Evolutionary conservation across 495 filamentous ascomycete genomes (phyloP).

Genomic region (Lasiosphaeris hirsuta): DNA sequence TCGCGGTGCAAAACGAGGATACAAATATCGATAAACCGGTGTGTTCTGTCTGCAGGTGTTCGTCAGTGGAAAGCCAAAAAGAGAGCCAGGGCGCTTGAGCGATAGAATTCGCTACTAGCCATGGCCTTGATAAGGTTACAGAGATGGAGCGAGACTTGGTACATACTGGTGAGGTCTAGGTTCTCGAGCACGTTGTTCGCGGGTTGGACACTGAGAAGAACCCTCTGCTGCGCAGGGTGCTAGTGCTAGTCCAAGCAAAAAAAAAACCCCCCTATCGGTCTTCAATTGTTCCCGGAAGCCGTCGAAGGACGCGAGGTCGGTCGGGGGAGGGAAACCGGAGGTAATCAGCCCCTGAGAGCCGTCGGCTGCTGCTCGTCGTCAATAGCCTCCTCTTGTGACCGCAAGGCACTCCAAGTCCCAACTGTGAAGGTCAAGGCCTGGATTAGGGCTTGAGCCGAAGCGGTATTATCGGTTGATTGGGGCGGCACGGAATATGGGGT

Average conservation of each 20-base stretch:
- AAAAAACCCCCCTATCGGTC: background rate
- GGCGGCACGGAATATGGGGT: background rate
- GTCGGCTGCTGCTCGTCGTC: too few species aligned
- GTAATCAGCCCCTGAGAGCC: too few species aligned
- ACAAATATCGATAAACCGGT: too few species aligned
- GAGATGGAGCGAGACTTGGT: slow-evolving; percentile 2
- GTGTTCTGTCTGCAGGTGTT: background rate
- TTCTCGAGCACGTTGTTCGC: background rate
- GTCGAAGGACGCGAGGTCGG: too few species aligned
- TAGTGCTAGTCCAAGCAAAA: background rate
- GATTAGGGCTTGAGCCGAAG: too few species aligned
- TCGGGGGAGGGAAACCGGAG: too few species aligned
- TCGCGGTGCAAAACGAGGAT: slow-evolving; percentile 15
- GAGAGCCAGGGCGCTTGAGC: background rate
- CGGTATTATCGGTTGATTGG: too few species aligned
- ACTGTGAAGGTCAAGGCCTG: too few species aligned
- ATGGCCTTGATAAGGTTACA: background rate
- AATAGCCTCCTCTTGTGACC: too few species aligned
- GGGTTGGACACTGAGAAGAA: background rate
- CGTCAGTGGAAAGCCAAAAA: slow-evolving; percentile 4
- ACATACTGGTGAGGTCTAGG: slow-evolving; percentile 2
- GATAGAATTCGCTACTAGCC: background rate
- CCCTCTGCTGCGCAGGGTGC: background rate
- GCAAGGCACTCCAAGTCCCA: too few species aligned
- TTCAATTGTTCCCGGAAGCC: too few species aligned